phyloP scores from a whole-genome alignment of 495 filamentous ascomycete species.

The Glonium stellatum region DNA sequence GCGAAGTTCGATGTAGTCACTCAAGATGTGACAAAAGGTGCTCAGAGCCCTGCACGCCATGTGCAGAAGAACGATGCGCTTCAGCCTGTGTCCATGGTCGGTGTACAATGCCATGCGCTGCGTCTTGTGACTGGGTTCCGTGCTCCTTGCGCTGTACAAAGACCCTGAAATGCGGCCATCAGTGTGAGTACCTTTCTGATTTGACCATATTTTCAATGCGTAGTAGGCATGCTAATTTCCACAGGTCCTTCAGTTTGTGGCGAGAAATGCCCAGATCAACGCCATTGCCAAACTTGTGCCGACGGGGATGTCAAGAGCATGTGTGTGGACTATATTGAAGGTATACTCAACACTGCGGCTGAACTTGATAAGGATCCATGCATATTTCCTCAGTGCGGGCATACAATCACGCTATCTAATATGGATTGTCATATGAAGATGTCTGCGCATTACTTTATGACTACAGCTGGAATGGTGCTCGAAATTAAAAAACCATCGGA shows the following conservation, averaged over 20 bases:
- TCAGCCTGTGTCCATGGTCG: constrained; percentile 52
- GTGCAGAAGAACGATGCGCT: constrained; percentile 49
- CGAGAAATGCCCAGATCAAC: constrained; percentile 40
- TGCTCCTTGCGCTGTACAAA: constrained; percentile 59
- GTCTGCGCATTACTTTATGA: neutral
- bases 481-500: constrained; percentile 20
- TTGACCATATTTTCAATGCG: too few relatives aligned
- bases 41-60: constrained; percentile 48
- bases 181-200: constrained; percentile 23
- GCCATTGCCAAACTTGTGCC: constrained; percentile 27
- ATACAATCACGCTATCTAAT: constrained; percentile 49
- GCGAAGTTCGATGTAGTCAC: constrained; percentile 57
- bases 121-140: constrained; percentile 55
- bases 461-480: neutral
- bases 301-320: constrained; percentile 38
- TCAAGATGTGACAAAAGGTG: constrained; percentile 54
- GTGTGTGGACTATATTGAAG: constrained; percentile 49
- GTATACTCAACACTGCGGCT: constrained; percentile 46
- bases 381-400: constrained; percentile 59
- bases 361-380: constrained; percentile 53
- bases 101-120: constrained; percentile 55
- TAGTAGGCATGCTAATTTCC: too few relatives aligned
- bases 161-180: constrained; percentile 49
- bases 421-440: neutral
- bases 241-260: constrained; percentile 42